Percentiles rank a stretch among this genome's conserved stretches.
Evolutionary conservation across 1,139 yeast genomes (phyloP).

Genomic region (Saccharomyces hybrid): DNA sequence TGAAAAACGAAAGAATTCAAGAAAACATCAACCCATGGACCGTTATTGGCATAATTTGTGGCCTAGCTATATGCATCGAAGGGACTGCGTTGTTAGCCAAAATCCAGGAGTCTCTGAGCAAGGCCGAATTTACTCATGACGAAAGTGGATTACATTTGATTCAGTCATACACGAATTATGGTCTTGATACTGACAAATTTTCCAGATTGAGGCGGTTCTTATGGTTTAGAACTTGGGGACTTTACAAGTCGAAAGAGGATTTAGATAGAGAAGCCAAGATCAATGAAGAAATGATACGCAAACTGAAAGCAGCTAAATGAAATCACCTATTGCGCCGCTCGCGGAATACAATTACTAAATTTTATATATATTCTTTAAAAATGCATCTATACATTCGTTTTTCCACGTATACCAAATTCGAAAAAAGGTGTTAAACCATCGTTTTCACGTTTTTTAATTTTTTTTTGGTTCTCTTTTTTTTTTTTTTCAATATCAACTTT

Average conservation of each 20-base stretch:
- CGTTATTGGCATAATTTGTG: constrained; percentile 22
- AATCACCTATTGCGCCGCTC: background rate
- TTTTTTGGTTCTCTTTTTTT: background rate
- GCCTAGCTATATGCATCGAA: constrained; percentile 27
- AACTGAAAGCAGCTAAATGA: constrained; percentile 11
- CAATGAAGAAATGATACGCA: constrained; percentile 27
- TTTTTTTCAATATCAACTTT: background rate
- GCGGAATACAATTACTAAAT: background rate
- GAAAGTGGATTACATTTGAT: constrained; percentile 42
- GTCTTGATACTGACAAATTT: constrained; percentile 44
- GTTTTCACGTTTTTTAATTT: background rate
- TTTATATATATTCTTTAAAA: background rate
- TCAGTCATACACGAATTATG: constrained; percentile 46
- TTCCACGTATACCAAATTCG: background rate
- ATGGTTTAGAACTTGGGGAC: constrained; percentile 46
- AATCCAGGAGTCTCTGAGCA: constrained; percentile 27
- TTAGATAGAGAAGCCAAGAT: constrained; percentile 31
- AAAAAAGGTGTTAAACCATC: background rate
- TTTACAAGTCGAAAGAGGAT: constrained; percentile 29
- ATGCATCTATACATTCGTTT: background rate
- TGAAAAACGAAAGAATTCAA: constrained; percentile 9
- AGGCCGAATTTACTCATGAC: constrained; percentile 35
- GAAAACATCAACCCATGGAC: constrained; percentile 27
- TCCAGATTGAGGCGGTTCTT: constrained; percentile 52
- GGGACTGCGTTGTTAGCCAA: constrained; percentile 36